Evolutionary conservation across 257 asterid genomes (phyloP).

Genomic region (Gentiana macrophylla): DNA sequence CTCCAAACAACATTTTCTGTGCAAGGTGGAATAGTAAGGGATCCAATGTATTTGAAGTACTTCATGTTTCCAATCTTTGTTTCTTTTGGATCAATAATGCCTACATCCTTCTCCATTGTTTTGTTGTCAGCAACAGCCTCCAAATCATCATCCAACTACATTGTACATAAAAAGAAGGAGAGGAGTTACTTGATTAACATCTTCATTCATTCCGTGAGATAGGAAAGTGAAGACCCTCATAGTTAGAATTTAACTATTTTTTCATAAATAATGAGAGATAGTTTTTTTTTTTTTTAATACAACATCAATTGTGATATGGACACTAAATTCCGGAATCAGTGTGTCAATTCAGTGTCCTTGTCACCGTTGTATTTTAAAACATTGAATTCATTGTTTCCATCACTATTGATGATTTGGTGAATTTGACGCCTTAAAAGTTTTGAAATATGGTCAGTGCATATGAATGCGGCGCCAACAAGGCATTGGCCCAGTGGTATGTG

Average conservation of each 20-base stretch:
- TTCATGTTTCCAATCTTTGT: constrained; percentile 29
- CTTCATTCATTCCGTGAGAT: not conserved
- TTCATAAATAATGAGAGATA: not conserved
- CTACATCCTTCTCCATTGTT: constrained; percentile 18
- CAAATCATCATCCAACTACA: not conserved
- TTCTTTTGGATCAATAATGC: constrained; percentile 22
- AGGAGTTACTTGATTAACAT: no score
- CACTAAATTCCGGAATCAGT: no score
- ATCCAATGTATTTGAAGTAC: constrained; percentile 48
- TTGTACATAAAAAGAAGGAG: not conserved
- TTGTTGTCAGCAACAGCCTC: constrained; percentile 8
- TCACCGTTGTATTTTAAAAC: no score
- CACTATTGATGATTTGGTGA: no score
- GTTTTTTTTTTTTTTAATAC: not conserved
- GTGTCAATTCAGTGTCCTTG: no score
- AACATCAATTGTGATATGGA: no score
- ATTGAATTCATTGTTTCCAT: no score
- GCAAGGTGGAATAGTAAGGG: constrained; percentile 68
- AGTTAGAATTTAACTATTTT: no score
- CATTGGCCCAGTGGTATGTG: no score
- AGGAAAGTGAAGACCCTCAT: not conserved
- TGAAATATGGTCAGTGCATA: no score
- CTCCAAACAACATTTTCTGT: constrained; percentile 48
- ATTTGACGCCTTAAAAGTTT: no score
- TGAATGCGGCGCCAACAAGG: no score